A percentile compares a stretch with the other conserved stretches of the same genome.
These are phyloP conservation scores for Fusarium lateritium DNA, from an alignment of 2,329 filamentous ascomycete species.

Conservation along the genomic window DNA sequence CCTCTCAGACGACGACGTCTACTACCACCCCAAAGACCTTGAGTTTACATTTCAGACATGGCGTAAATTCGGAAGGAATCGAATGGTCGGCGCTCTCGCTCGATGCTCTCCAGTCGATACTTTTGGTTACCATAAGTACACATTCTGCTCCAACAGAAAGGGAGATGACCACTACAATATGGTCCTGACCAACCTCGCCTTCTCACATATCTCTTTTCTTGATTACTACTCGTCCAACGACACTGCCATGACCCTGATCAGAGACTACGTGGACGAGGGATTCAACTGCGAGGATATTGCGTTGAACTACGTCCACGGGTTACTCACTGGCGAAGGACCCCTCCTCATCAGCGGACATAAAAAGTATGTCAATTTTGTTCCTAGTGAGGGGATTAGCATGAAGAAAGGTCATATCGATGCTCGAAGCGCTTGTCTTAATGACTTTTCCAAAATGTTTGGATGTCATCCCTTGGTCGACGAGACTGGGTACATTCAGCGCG, in stretches of 20 bases:
- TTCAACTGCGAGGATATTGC: slow-evolving; percentile 61
- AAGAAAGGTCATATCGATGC: slow-evolving; percentile 53
- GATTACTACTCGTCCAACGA: slow-evolving; percentile 58
- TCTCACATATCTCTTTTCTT: slow-evolving; percentile 56
- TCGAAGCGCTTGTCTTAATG: slow-evolving; percentile 55
- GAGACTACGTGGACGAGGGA: slow-evolving; percentile 55
- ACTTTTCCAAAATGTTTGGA: slow-evolving; percentile 53
- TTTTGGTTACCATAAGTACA: slow-evolving; percentile 52
- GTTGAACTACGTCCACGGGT: slow-evolving; percentile 55
- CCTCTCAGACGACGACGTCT: slow-evolving; percentile 58
- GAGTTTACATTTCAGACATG: slow-evolving; percentile 60
- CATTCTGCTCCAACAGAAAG: slow-evolving; percentile 50
- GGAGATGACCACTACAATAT: slow-evolving; percentile 53
- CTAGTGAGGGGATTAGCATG: slow-evolving; percentile 53
- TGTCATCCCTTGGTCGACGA: slow-evolving; percentile 56
- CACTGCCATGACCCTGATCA: slow-evolving; percentile 50
- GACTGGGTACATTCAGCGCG: slow-evolving; percentile 53
- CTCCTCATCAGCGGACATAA: slow-evolving; percentile 54
- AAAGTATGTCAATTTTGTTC: slow-evolving; percentile 53
- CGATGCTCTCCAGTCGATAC: slow-evolving; percentile 52
- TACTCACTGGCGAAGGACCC: slow-evolving; percentile 54
- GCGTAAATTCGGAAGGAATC: slow-evolving; percentile 56
- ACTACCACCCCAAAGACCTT: slow-evolving; percentile 56
- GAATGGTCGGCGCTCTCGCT: slow-evolving; percentile 55
- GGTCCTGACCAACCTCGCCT: slow-evolving; percentile 57